Evolutionary conservation across 1,284 basidiomycete genomes (phyloP), one percentile per base, ranked within the genome.

Genomic region (Microbotryum saponariae): DNA sequence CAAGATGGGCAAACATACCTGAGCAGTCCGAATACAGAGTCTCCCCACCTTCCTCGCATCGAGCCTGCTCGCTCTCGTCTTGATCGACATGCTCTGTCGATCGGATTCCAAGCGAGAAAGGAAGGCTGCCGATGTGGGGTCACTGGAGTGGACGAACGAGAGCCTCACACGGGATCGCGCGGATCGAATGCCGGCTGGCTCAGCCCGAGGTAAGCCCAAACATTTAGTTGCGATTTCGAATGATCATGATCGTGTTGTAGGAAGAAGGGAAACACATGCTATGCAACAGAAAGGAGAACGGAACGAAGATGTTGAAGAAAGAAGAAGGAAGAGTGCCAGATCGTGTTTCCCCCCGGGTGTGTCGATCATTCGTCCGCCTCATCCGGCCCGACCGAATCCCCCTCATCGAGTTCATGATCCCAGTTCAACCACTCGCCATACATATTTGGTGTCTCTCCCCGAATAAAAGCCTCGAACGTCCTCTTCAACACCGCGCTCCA

Each of bases 401-500:
- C 61, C 45, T 69, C 62, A 2, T 57, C 54, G 9, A 10, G 23
- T 3, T 21, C 76, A 8, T 56, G 21, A 16, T 56, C 59, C 65
- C 67, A 69, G 33, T 56, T 58, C 18, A 69, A 48, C 57, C 56
- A 62, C 56, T 69, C 67, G 23, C 67, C 67, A 27, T 69, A 94
- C 86, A 91, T 88, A 75, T 91, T 93, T 18, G 91, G 89, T 65
- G 81, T 78, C 77, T 94, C 91, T 21, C 86, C 88, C 51, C 91
- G 82, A 60, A 94, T 73, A 75, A 88, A 94, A 33, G 84, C 82
- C 77, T 96, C 91, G 72, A 93, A 94, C 51, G 89, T 91, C 71
- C 91, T 80, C 78, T 96, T 96, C 65, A 94, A 75, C 42, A 93
- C 89, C 8, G 90, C 87, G 27, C 87, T 82, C 91, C 91, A 96